phyloP scores from a whole-genome alignment of 306 rosid genomes.

The Fagus crenata region DNA sequence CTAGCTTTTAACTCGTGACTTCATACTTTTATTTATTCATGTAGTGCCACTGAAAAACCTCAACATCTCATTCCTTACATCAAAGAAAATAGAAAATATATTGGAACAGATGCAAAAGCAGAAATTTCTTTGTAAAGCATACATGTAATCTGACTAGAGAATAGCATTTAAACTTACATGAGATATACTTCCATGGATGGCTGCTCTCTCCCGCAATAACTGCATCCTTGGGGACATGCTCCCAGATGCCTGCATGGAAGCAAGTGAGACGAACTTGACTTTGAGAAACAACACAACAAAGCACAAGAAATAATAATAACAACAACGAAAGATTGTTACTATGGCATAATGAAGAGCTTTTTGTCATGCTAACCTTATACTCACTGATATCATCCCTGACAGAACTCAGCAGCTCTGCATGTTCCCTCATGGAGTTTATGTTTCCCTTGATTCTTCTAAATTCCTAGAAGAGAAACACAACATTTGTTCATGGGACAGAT shows the following conservation, averaged over 20 bases:
- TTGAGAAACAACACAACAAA: slow-evolving; percentile 14
- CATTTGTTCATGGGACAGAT: slow-evolving; percentile 21
- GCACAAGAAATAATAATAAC: background rate
- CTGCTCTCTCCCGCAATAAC: slow-evolving; percentile 86
- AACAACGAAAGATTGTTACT: too few relatives aligned
- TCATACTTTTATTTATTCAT: slow-evolving; percentile 5
- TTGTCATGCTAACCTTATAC: slow-evolving; percentile 61
- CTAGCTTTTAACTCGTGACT: background rate
- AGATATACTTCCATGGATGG: slow-evolving; percentile 92
- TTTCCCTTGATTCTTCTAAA: slow-evolving; percentile 90
- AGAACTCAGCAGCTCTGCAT: slow-evolving; percentile 93
- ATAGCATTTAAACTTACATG: slow-evolving; percentile 65
- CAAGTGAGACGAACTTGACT: slow-evolving; percentile 26
- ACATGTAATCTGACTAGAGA: slow-evolving; percentile 1
- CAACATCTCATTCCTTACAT: background rate
- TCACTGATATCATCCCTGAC: slow-evolving; percentile 97
- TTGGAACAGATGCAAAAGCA: slow-evolving; percentile 7
- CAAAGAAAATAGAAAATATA: background rate
- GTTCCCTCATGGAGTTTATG: slow-evolving; percentile 87
- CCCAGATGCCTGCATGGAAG: slow-evolving; percentile 81
- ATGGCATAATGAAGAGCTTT: slow-evolving; percentile 18
- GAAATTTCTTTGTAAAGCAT: slow-evolving; percentile 15
- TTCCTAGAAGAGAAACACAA: slow-evolving; percentile 56
- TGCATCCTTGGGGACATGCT: slow-evolving; percentile 92
- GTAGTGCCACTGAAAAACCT: background rate